These are phyloP conservation scores for Mortierella sp. DNA, from an alignment of 371 early-diverging fungal species.

Conservation along the genomic window DNA sequence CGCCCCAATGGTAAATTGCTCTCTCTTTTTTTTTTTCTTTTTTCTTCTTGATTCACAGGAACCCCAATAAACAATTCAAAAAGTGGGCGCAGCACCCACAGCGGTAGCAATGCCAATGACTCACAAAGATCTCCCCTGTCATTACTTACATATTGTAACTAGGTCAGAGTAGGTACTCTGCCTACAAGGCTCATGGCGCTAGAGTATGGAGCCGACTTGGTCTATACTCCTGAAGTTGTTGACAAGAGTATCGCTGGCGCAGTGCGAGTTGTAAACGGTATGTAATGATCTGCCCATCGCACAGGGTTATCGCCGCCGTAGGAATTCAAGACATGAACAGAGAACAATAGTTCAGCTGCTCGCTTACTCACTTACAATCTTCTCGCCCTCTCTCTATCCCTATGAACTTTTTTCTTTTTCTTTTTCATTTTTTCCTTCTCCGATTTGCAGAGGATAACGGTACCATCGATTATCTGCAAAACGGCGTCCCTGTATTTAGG, in stretches of 20 bases:
- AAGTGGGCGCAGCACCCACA: conserved; percentile 1
- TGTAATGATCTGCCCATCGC: background rate
- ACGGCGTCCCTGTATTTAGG: conserved; percentile 67
- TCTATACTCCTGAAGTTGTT: conserved; percentile 93
- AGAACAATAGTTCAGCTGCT: too few relatives aligned
- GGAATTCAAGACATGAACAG: too few relatives aligned
- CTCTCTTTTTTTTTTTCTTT: background rate
- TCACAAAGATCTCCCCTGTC: background rate
- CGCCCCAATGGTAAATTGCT: conserved; percentile 86
- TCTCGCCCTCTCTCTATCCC: background rate
- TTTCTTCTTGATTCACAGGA: background rate
- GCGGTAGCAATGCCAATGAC: background rate
- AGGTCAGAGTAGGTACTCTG: conserved; percentile 89
- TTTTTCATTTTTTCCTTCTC: background rate
- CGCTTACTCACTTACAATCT: too few relatives aligned
- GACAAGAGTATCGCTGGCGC: conserved; percentile 90
- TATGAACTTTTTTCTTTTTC: conserved; percentile 6
- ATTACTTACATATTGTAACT: background rate
- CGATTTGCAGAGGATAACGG: conserved; percentile 67
- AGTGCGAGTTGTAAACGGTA: conserved; percentile 81
- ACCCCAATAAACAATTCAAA: background rate
- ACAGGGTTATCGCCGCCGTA: too few relatives aligned
- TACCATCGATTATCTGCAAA: conserved; percentile 75
- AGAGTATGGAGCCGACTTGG: conserved; percentile 93
- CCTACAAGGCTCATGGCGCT: conserved; percentile 89